These are phyloP conservation scores for Mariannaea sp. DNA, from an alignment of 2,329 filamentous ascomycete genomes.

Conservation along the genomic window DNA sequence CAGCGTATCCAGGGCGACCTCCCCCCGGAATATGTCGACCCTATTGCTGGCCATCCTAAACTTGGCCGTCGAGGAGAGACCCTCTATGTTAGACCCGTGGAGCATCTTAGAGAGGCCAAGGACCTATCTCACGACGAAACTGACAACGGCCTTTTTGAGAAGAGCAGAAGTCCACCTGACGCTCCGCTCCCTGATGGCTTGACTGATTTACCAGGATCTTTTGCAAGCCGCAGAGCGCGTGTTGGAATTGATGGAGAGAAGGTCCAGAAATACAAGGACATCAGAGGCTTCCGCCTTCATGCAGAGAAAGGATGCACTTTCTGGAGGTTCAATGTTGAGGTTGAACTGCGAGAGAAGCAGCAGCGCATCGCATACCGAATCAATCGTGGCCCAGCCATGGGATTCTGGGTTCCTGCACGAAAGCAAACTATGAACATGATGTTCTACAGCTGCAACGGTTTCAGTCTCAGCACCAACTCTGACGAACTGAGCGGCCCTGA, in stretches of 20 bases:
- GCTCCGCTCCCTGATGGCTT: slow-evolving; percentile 47
- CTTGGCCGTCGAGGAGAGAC: slow-evolving; percentile 83
- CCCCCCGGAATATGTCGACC: slow-evolving; percentile 83
- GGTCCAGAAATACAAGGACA: slow-evolving; percentile 78
- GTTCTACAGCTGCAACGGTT: slow-evolving; percentile 98
- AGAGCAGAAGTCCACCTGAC: slow-evolving; percentile 60
- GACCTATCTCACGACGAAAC: slow-evolving; percentile 82
- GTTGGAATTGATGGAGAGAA: slow-evolving; percentile 76
- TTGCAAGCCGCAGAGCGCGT: slow-evolving; percentile 58
- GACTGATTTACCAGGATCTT: slow-evolving; percentile 57
- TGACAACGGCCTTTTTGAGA: slow-evolving; percentile 82
- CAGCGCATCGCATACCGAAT: slow-evolving; percentile 93
- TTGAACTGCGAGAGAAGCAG: slow-evolving; percentile 79
- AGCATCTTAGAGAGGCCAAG: slow-evolving; percentile 76
- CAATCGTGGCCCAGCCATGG: slow-evolving; percentile 84
- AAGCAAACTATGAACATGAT: slow-evolving; percentile 96
- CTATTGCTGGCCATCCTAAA: slow-evolving; percentile 85
- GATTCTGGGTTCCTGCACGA: slow-evolving; percentile 90
- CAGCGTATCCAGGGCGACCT: slow-evolving; percentile 68
- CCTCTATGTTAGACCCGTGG: slow-evolving; percentile 86
- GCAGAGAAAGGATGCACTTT: slow-evolving; percentile 88
- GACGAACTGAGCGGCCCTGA: slow-evolving; percentile 89
- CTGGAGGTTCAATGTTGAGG: slow-evolving; percentile 95
- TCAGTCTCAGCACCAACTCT: slow-evolving; percentile 78
- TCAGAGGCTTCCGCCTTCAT: slow-evolving; percentile 81